Base-by-base conservation (phyloP, 352 stramenopile species). In the Pythium scleroteichum region DNA sequence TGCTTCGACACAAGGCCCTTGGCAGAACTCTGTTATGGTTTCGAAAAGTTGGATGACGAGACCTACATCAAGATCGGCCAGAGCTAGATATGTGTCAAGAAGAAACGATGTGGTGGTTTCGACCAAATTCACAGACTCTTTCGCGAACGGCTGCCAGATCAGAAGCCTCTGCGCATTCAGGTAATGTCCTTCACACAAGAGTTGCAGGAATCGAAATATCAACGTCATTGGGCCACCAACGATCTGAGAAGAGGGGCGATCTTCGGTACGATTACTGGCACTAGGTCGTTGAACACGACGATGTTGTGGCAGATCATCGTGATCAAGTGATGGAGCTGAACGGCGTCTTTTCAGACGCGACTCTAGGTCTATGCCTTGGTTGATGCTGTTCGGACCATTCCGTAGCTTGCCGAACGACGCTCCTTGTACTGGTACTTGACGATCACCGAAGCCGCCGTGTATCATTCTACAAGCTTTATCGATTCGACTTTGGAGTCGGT, bases 11-110 rank as follows among this genome's bases (percentile, higher is more conserved):
- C 82, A 92, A 1, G 78, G 82, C 6, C 82, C 82, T 61, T 92
- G 82, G n/a, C 82, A 92, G 53, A 86, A 88, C 53, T 92, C 82
- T 2, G 80, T 81, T 26, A 92, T 84, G 5, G 82, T 90, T 39
- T 89, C 79, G 54, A 92, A 89, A 2, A 92, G 33, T 56, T 92
- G 82, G 5, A 80, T 86, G 3, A 90, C 64, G 23, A 92, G 57
- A 2, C 53, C 71, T 9, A 88, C 66, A 22, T 87, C 73, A n/a
- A 77, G 32, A 46, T 84, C 70, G 5, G 74, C 73, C 8, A 89
- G 53, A 0, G 69, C 62, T 9, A 84, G 52, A 40, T 87, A 87
- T 2, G 82, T 84, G 12, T 89, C 77, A 19, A 92, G 24, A 4
- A 92, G 59, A 54, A 89, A 90, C 12, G 73, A 76, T 13, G 76